Conservation (phyloP, 768 basidiomycete genomes). For the Podaxis sp. region DNA sequence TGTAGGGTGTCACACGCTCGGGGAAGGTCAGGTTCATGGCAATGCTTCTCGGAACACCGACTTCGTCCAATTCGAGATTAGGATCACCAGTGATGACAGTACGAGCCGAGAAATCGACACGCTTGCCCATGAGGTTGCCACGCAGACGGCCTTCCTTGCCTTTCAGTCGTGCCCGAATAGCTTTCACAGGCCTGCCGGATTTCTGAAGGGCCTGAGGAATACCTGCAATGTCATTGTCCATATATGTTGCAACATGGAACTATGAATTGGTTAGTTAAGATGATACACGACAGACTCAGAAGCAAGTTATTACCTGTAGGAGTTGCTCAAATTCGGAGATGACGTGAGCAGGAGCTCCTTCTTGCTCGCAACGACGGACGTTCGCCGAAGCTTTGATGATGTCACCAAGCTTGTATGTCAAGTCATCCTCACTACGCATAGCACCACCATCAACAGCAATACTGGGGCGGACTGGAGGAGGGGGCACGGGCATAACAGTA, state of each 20-base stretch:
- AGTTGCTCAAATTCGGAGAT: constrained; percentile 96
- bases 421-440: constrained; percentile 96
- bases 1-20: constrained; percentile 97
- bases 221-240: constrained; percentile 99
- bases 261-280: constrained; percentile 30
- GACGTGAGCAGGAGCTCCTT: constrained; percentile 95
- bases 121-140: constrained; percentile 99
- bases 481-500: constrained; percentile 96
- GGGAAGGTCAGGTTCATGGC: constrained; percentile 98
- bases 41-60: constrained; percentile 93
- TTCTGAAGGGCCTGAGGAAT: constrained; percentile 97
- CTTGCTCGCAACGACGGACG: constrained; percentile 89
- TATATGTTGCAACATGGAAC: constrained; percentile 99
- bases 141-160: constrained; percentile 98
- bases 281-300: neutral
- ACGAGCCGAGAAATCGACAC: constrained; percentile 98
- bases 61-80: constrained; percentile 93
- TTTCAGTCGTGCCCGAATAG: constrained; percentile 96
- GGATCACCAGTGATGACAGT: constrained; percentile 99
- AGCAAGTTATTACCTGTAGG: constrained; percentile 69
- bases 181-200: constrained; percentile 96
- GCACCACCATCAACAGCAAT: constrained; percentile 97
- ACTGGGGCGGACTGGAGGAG: constrained; percentile 96
- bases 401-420: constrained; percentile 97
- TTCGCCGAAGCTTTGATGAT: constrained; percentile 95